Conservation (phyloP, 352 stramenopile species). For the Pythium guiyangense region DNA sequence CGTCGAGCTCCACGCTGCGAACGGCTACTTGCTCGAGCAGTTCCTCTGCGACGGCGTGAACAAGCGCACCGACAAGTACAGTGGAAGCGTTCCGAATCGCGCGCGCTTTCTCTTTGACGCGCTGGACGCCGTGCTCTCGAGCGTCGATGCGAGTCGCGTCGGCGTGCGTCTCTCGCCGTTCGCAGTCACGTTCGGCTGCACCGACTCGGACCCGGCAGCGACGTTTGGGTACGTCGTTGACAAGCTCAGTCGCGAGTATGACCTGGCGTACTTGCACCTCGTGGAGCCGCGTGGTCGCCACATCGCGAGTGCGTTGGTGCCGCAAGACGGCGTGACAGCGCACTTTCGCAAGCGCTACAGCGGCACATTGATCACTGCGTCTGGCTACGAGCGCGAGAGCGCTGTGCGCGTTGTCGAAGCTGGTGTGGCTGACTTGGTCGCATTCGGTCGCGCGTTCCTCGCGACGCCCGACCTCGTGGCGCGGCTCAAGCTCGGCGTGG, state of each 20-base stretch:
- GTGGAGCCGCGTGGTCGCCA: too few species aligned
- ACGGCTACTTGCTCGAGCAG: constrained; percentile 87
- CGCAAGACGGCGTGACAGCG: too few species aligned
- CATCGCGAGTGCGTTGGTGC: too few species aligned
- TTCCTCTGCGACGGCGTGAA: constrained; percentile 68
- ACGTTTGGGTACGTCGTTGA: too few species aligned
- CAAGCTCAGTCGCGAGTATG: too few species aligned
- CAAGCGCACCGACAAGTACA: constrained; percentile 63
- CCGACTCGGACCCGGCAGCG: too few species aligned
- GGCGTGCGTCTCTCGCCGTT: constrained; percentile 12
- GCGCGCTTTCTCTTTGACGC: constrained; percentile 48
- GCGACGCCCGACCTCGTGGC: constrained; percentile 40
- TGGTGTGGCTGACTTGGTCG: constrained; percentile 25
- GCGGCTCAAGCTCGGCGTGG: constrained; percentile 16
- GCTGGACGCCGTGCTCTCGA: constrained; percentile 22
- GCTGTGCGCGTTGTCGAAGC: constrained; percentile 15
- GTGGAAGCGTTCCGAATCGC: constrained; percentile 64
- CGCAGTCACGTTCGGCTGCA: too few species aligned
- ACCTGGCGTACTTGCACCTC: too few species aligned
- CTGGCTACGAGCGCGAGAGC: constrained; percentile 21
- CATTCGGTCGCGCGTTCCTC: constrained; percentile 44
- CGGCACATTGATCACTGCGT: constrained; percentile 26
- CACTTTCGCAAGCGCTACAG: too few species aligned
- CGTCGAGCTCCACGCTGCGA: constrained; percentile 79
- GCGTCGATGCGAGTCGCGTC: neutral